A percentile compares a stretch with the other conserved stretches of the same genome.
Evolutionary conservation across 768 basidiomycete genomes (phyloP).

Genomic region (Boletus reticulatus): DNA sequence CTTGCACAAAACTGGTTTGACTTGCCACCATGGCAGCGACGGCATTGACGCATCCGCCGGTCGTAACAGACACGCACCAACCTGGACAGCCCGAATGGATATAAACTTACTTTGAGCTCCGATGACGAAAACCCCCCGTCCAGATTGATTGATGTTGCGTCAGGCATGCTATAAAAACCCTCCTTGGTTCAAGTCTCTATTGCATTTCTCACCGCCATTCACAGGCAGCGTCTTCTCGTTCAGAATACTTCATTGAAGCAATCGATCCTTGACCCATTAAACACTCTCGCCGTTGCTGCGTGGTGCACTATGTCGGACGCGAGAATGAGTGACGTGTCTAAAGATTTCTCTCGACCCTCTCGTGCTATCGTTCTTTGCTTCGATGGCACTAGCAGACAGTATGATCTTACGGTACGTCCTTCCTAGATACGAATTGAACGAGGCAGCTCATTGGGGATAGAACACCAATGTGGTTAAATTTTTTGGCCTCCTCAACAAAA

Average conservation of each 20-base stretch:
- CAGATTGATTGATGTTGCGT: no score
- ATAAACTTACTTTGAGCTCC: not conserved
- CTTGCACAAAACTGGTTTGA: not conserved
- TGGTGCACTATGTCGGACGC: constrained; percentile 16
- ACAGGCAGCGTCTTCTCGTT: not conserved
- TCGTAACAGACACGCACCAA: not conserved
- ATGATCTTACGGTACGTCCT: constrained; percentile 41
- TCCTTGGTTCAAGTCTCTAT: no score
- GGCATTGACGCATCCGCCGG: not conserved
- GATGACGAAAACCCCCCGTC: not conserved
- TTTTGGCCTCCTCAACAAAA: constrained; percentile 65
- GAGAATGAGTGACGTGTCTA: not conserved
- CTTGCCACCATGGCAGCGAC: not conserved
- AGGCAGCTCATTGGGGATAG: constrained; percentile 21
- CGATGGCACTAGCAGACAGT: constrained; percentile 63
- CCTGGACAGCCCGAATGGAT: not conserved
- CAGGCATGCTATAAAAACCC: constrained; percentile 6
- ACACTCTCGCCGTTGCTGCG: not conserved
- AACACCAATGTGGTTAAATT: constrained; percentile 74
- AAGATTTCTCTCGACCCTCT: constrained; percentile 12
- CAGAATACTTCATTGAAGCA: not conserved
- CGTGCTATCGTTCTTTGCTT: constrained; percentile 64
- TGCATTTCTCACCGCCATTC: not conserved
- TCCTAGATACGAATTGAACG: not conserved
- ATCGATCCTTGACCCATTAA: not conserved